These are phyloP conservation scores for Neophaeococcomyces aloes DNA, from an alignment of 2,329 filamentous ascomycete species.

Conservation along the genomic window DNA sequence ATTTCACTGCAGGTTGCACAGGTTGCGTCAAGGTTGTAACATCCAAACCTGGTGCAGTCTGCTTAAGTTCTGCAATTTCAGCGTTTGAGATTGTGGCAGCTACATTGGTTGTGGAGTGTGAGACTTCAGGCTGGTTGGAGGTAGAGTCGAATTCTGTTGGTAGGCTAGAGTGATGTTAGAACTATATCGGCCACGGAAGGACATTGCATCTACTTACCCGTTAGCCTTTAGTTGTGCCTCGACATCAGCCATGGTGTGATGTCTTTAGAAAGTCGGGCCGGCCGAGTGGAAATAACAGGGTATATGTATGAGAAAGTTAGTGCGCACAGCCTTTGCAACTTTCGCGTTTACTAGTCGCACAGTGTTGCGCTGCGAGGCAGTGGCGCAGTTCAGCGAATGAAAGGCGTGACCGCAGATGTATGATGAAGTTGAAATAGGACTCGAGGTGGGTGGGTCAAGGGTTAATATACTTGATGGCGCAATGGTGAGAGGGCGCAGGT, in stretches of 20 bases:
- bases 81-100: constrained; percentile 21
- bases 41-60: constrained; percentile 5
- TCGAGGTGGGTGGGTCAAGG: neutral
- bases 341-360: neutral
- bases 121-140: constrained; percentile 16
- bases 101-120: constrained; percentile 17
- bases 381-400: constrained; percentile 8
- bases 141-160: constrained; percentile 19
- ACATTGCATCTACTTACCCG: constrained; percentile 14
- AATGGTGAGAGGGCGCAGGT: neutral
- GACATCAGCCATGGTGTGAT: constrained; percentile 19
- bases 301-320: neutral
- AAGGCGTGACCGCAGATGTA: constrained; percentile 9
- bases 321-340: neutral
- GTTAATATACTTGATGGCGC: neutral
- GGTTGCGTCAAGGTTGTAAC: neutral
- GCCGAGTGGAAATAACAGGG: neutral
- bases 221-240: constrained; percentile 21
- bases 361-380: constrained; percentile 8
- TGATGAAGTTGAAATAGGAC: constrained; percentile 8
- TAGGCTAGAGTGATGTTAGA: constrained; percentile 16
- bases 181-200: neutral
- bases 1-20: no score
- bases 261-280: constrained; percentile 3
- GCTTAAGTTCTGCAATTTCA: constrained; percentile 10